phyloP scores from a whole-genome alignment of 495 filamentous ascomycete species.

The Aspergillus steynii region DNA sequence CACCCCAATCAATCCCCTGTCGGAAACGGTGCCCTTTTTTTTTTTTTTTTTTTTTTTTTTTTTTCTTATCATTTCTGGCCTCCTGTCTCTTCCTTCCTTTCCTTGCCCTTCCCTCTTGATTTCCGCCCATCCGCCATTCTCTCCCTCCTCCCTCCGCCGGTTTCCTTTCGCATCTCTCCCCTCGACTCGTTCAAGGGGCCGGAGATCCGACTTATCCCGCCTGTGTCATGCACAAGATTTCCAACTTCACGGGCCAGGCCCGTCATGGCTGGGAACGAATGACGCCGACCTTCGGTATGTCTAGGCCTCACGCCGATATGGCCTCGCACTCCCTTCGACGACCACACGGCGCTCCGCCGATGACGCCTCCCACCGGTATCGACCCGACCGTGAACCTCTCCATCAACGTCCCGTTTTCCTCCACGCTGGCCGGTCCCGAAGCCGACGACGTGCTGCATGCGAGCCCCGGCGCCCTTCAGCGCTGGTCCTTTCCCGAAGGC shows the following conservation, averaged over 20 bases:
- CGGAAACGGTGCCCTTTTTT: constrained; percentile 29
- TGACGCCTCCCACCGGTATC: constrained; percentile 62
- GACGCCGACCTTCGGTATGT: constrained; percentile 80
- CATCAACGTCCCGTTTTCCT: constrained; percentile 95
- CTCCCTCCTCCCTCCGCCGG: constrained; percentile 22
- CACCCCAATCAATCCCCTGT: constrained; percentile 33
- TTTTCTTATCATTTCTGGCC: constrained; percentile 22
- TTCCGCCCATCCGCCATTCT: constrained; percentile 14
- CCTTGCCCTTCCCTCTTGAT: neutral
- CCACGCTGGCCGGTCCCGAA: constrained; percentile 85
- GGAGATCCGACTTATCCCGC: constrained; percentile 32
- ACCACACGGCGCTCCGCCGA: constrained; percentile 63
- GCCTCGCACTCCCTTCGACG: constrained; percentile 68
- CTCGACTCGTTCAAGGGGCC: constrained; percentile 44
- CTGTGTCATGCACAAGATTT: constrained; percentile 83
- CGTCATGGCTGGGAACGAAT: constrained; percentile 95
- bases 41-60: constrained; percentile 17
- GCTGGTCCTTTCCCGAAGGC: constrained; percentile 90
- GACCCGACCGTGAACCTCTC: constrained; percentile 74
- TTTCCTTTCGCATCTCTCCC: constrained; percentile 35
- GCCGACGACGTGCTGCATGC: constrained; percentile 89
- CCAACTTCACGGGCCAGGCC: constrained; percentile 75
- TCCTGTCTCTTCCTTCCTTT: constrained; percentile 1
- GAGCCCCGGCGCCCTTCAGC: constrained; percentile 73
- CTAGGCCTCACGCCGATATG: constrained; percentile 73